phyloP scores from a whole-genome alignment of 257 asterid genomes.

The Penstemon eatonii region DNA sequence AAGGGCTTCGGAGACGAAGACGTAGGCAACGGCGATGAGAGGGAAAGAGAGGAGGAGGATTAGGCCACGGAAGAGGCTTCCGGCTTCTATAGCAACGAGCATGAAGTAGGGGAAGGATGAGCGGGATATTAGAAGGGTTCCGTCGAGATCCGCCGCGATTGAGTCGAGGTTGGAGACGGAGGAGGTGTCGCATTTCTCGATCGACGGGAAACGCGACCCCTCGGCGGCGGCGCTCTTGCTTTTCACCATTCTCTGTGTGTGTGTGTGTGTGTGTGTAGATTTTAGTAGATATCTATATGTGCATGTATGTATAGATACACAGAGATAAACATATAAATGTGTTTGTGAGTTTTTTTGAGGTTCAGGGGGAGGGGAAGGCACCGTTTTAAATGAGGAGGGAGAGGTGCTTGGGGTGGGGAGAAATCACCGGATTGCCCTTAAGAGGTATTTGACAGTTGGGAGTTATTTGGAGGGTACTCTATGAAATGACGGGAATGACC shows the following conservation, averaged over 20 bases:
- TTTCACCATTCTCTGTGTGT: too few relatives aligned
- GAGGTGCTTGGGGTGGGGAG: neutral
- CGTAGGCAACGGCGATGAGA: constrained; percentile 70
- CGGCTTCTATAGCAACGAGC: constrained; percentile 94
- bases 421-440: constrained; percentile 21
- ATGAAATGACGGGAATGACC: too few relatives aligned
- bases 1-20: constrained; percentile 75
- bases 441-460: neutral
- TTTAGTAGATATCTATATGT: neutral
- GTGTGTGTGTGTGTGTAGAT: too few relatives aligned
- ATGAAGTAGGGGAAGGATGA: constrained; percentile 98
- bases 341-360: constrained; percentile 13
- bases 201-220: constrained; percentile 57
- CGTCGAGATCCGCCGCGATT: constrained; percentile 96
- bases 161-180: constrained; percentile 44
- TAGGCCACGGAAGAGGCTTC: constrained; percentile 85
- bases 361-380: constrained; percentile 45
- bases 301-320: constrained; percentile 14
- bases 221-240: too few relatives aligned
- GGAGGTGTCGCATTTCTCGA: constrained; percentile 63
- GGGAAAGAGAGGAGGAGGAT: constrained; percentile 84
- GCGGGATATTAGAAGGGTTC: constrained; percentile 79
- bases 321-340: neutral
- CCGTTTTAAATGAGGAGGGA: constrained; percentile 50
- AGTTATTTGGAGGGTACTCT: too few relatives aligned